Percentiles rank a stretch among this genome's conserved stretches.
phyloP scores from a whole-genome alignment of 192 early-diverging fungal species.

The Mortierella alpina region DNA sequence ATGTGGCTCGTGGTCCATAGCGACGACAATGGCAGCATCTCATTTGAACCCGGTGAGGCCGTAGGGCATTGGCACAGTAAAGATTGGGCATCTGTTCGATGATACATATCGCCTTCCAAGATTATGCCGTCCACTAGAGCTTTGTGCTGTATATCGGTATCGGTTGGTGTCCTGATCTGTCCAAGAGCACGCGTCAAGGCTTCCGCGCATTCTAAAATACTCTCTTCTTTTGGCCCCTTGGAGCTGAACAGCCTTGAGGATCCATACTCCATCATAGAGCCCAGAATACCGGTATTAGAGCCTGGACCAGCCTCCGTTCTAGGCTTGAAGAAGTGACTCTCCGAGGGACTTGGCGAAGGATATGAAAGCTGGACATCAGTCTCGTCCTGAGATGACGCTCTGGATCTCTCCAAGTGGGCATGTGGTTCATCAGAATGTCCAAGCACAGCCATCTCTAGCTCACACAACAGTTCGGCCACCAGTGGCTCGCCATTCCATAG shows the following conservation, averaged over 20 bases:
- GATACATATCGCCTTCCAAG: neutral
- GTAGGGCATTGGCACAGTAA: neutral
- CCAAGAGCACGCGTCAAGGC: constrained; percentile 41
- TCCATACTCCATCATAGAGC: constrained; percentile 39
- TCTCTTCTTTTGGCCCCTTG: constrained; percentile 30
- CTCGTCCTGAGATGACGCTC: neutral
- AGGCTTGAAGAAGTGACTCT: neutral
- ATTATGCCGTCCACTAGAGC: neutral
- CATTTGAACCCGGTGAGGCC: neutral
- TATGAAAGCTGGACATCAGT: neutral
- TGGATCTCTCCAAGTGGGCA: neutral
- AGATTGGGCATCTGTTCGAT: neutral
- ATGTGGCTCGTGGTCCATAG: constrained; percentile 43
- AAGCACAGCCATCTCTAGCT: constrained; percentile 32
- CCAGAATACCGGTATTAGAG: constrained; percentile 20
- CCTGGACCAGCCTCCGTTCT: neutral
- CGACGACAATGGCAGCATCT: neutral
- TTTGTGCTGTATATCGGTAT: neutral
- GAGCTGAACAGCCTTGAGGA: constrained; percentile 24
- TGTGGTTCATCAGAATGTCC: constrained; percentile 24
- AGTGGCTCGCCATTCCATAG: constrained; percentile 33
- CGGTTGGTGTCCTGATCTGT: constrained; percentile 12
- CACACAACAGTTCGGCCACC: constrained; percentile 22
- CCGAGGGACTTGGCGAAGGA: neutral
- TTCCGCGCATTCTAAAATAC: constrained; percentile 41